Percentiles rank a stretch among this genome's conserved stretches.
These are phyloP conservation scores for Cladosporium halotolerans DNA, from an alignment of 2,329 filamentous ascomycete species.

Conservation along the genomic window DNA sequence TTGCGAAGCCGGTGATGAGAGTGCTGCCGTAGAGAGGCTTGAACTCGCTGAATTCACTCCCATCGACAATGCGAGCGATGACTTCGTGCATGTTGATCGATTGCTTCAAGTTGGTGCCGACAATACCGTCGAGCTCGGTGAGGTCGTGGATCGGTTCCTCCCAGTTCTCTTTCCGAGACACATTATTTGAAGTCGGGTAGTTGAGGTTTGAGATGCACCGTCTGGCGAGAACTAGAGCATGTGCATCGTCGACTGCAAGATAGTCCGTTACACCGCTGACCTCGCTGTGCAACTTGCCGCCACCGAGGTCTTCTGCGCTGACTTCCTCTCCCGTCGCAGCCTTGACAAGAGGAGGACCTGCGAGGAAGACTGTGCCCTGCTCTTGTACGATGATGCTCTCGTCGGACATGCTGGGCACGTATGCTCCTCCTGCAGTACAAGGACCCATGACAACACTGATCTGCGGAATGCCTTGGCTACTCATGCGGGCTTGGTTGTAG, in stretches of 20 bases:
- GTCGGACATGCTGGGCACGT: slow-evolving; percentile 95
- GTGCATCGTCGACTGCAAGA: slow-evolving; percentile 86
- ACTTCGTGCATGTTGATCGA: slow-evolving; percentile 83
- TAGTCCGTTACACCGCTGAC: slow-evolving; percentile 94
- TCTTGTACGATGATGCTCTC: slow-evolving; percentile 94
- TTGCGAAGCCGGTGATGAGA: slow-evolving; percentile 79
- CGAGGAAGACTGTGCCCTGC: slow-evolving; percentile 96
- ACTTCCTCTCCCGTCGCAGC: slow-evolving; percentile 92
- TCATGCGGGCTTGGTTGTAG: slow-evolving; percentile 96
- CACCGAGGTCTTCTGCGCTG: slow-evolving; percentile 82
- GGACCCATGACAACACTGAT: slow-evolving; percentile 95
- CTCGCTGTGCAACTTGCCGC: slow-evolving; percentile 81
- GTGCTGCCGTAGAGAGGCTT: slow-evolving; percentile 86
- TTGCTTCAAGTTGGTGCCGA: slow-evolving; percentile 80
- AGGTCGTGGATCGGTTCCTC: slow-evolving; percentile 75
- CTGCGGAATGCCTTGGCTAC: slow-evolving; percentile 78
- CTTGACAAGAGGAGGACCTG: slow-evolving; percentile 89
- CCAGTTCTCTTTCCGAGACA: slow-evolving; percentile 40
- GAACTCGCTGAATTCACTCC: slow-evolving; percentile 86
- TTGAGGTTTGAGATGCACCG: slow-evolving; percentile 84
- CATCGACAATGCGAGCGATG: slow-evolving; percentile 88
- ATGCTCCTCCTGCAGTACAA: slow-evolving; percentile 91
- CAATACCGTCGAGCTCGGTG: slow-evolving; percentile 77
- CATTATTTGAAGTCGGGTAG: slow-evolving; percentile 55
- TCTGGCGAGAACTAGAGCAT: slow-evolving; percentile 79